A percentile compares a stretch with the other conserved stretches of the same genome.
Conservation (phyloP, 2,329 filamentous ascomycete genomes). For the Xylariales sp. region DNA sequence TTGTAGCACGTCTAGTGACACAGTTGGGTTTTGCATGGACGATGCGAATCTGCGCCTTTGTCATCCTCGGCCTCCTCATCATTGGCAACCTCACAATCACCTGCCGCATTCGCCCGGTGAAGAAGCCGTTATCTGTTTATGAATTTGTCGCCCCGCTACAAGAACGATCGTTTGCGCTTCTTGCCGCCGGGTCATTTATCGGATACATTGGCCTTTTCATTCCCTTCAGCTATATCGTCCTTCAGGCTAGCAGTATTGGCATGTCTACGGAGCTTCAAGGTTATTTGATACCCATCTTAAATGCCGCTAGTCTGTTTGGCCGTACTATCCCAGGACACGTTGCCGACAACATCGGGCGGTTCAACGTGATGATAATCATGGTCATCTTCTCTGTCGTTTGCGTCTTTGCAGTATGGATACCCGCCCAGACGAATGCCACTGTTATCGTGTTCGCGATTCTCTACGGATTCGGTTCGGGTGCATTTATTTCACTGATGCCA, state of each 20-base stretch:
- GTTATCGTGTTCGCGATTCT: conserved; percentile 69
- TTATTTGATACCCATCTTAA: conserved; percentile 76
- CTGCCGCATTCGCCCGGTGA: conserved; percentile 58
- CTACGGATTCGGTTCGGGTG: conserved; percentile 79
- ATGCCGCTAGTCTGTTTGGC: conserved; percentile 75
- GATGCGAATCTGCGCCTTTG: conserved; percentile 43
- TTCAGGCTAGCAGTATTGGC: conserved; percentile 65
- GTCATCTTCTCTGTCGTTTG: conserved; percentile 56
- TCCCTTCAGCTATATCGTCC: conserved; percentile 77
- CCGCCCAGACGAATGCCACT: conserved; percentile 52
- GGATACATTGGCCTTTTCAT: conserved; percentile 76
- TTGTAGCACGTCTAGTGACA: too few species aligned
- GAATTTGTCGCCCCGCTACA: conserved; percentile 64
- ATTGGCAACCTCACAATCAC: conserved; percentile 47
- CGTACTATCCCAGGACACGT: conserved; percentile 74
- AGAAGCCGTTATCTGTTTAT: conserved; percentile 54
- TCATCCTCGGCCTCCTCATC: conserved; percentile 37
- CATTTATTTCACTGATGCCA: conserved; percentile 79
- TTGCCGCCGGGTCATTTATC: conserved; percentile 64
- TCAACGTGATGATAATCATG: conserved; percentile 75
- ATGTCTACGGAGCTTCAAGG: conserved; percentile 65
- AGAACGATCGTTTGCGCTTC: conserved; percentile 58
- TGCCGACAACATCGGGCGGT: conserved; percentile 77
- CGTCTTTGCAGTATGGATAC: conserved; percentile 75
- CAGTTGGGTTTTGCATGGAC: conserved; percentile 54